Evolutionary conservation across 176 grass and related monocot species (phyloP).

Genomic region (Oryza punctata): DNA sequence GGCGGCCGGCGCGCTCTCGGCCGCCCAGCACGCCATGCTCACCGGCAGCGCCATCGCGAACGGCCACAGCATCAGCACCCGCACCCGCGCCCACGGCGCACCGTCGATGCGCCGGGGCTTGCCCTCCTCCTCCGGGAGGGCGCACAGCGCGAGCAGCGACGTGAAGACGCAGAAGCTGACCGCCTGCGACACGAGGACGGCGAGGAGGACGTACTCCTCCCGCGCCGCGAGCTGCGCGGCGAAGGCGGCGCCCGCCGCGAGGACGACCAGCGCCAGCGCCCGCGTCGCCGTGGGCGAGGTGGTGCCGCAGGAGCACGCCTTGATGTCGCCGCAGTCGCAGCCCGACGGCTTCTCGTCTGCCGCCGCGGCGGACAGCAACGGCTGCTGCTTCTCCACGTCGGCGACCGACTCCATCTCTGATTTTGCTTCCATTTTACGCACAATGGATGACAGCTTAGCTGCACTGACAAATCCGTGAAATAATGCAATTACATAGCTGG

Average conservation of each 20-base stretch:
- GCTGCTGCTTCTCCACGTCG: slow-evolving; percentile 58
- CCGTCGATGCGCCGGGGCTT: background rate
- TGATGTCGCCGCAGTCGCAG: background rate
- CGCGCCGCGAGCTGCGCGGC: slow-evolving; percentile 43
- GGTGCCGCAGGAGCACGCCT: background rate
- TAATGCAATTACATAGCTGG: background rate
- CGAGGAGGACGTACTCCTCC: slow-evolving; percentile 50
- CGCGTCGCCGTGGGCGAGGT: slow-evolving; percentile 42
- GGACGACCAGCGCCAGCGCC: slow-evolving; percentile 48
- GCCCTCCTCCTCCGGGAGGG: slow-evolving; percentile 19
- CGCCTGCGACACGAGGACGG: slow-evolving; percentile 47
- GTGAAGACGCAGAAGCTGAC: slow-evolving; percentile 47
- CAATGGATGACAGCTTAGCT: background rate
- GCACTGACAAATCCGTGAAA: slow-evolving; percentile 8
- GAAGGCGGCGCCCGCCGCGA: slow-evolving; percentile 38
- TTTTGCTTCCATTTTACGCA: slow-evolving; percentile 18
- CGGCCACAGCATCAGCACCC: slow-evolving; percentile 46
- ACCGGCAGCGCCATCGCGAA: slow-evolving; percentile 43
- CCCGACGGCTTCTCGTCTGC: background rate
- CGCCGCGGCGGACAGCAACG: background rate
- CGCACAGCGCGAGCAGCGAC: slow-evolving; percentile 53
- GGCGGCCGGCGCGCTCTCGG: slow-evolving; percentile 28
- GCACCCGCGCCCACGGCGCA: background rate
- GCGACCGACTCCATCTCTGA: slow-evolving; percentile 5
- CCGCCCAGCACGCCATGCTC: slow-evolving; percentile 55